A percentile compares a stretch with the other conserved stretches of the same genome.
phyloP scores from a whole-genome alignment of 2,329 filamentous ascomycete genomes.

The Botrytis medusae region DNA sequence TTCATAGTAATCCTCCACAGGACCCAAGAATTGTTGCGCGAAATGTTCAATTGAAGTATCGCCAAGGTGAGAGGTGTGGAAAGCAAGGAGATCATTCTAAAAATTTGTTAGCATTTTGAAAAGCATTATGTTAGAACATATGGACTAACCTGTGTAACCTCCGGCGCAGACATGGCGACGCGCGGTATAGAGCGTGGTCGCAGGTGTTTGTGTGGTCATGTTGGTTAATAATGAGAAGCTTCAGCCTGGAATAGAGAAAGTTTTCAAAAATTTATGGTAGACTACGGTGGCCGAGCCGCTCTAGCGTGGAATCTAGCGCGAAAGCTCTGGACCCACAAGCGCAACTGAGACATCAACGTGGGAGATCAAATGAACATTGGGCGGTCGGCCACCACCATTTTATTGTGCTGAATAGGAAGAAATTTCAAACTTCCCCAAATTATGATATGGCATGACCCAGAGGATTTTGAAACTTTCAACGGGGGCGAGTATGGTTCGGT shows the following conservation, averaged over 20 bases:
- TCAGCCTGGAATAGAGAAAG: neutral
- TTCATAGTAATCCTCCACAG: slow-evolving; percentile 51
- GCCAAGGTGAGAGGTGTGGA: slow-evolving; percentile 37
- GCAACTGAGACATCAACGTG: neutral
- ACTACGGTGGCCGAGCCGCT: slow-evolving; percentile 8
- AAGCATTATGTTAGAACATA: no score
- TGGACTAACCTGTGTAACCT: slow-evolving; percentile 14
- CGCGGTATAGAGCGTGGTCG: slow-evolving; percentile 1
- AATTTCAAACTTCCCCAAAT: no score
- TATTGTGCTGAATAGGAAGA: neutral
- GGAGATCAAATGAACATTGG: neutral
- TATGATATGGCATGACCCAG: neutral
- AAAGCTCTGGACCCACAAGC: neutral
- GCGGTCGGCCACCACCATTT: neutral
- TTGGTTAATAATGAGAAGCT: slow-evolving; percentile 5
- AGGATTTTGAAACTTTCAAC: neutral
- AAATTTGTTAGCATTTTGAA: neutral
- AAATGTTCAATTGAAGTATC: slow-evolving; percentile 53
- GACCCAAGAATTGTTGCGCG: slow-evolving; percentile 46
- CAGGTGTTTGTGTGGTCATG: neutral
- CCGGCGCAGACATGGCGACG: slow-evolving; percentile 20
- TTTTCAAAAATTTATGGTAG: slow-evolving; percentile 12
- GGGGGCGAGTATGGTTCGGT: neutral
- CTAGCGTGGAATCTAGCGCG: neutral
- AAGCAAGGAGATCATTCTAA: slow-evolving; percentile 36